phyloP scores from a whole-genome alignment of 179 eudicot species.

The Amaranthus tricolor region DNA sequence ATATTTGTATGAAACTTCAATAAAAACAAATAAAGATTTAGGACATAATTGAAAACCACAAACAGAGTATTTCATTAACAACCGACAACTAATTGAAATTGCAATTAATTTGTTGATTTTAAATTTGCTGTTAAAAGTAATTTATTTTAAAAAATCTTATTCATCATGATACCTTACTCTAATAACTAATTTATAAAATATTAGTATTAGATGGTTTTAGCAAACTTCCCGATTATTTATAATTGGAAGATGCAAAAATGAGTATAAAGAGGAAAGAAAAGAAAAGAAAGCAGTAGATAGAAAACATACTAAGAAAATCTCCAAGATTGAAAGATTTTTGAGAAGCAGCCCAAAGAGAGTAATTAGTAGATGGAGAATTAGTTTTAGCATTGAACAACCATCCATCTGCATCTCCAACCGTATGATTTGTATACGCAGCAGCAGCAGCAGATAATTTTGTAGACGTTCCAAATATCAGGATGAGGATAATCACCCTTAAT shows the following conservation, averaged over 20 bases:
- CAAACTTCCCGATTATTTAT: background rate
- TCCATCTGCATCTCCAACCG: conserved; percentile 67
- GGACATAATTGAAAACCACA: too few relatives aligned
- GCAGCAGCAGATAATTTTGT: conserved; percentile 10
- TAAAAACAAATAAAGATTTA: too few relatives aligned
- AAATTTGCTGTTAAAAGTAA: too few relatives aligned
- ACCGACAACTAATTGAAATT: too few relatives aligned
- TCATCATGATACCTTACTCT: too few relatives aligned
- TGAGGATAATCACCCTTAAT: background rate
- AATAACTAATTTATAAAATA: too few relatives aligned
- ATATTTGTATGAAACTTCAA: too few relatives aligned
- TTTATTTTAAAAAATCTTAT: too few relatives aligned
- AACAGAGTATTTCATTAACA: too few relatives aligned
- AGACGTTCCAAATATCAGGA: background rate
- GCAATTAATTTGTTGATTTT: too few relatives aligned
- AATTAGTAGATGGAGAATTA: conserved; percentile 45
- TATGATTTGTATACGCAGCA: conserved; percentile 54
- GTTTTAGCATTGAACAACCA: conserved; percentile 58
- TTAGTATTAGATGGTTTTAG: background rate
- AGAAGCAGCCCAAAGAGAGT: conserved; percentile 53
- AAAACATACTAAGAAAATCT: conserved; percentile 50
- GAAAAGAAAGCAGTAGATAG: too few relatives aligned
- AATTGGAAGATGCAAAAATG: background rate
- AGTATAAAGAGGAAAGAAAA: background rate
- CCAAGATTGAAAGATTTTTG: conserved; percentile 51